These are phyloP conservation scores for Fusarium bactridioides DNA, from an alignment of 2,329 filamentous ascomycete species.

Conservation along the genomic window DNA sequence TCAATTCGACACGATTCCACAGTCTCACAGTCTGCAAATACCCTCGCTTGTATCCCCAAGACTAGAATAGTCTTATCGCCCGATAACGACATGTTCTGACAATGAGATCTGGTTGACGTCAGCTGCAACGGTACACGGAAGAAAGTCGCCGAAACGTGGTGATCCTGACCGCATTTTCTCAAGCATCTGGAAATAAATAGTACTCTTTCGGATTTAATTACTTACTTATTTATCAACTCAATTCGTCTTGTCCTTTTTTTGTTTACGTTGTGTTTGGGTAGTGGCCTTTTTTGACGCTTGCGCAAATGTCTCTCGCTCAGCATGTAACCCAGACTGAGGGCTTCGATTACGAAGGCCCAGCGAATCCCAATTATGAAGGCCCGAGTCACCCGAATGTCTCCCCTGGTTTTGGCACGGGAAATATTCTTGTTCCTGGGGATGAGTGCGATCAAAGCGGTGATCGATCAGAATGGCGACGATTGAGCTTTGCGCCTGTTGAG, in stretches of 20 bases:
- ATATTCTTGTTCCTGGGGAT: not conserved
- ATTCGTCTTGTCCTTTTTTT: not conserved
- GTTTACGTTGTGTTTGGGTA: not conserved
- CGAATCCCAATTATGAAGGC: constrained; percentile 29
- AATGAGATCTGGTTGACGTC: constrained; percentile 25
- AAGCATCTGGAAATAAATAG: not conserved
- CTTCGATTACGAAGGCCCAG: constrained; percentile 49
- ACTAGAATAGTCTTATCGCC: not conserved
- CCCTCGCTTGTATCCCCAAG: constrained; percentile 10
- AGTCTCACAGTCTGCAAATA: not conserved
- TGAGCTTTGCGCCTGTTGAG: constrained; percentile 42
- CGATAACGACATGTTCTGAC: not conserved
- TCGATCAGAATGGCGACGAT: constrained; percentile 37
- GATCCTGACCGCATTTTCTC: not conserved
- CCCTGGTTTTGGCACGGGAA: not conserved
- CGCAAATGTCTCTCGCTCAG: constrained; percentile 53
- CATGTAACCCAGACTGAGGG: constrained; percentile 53
- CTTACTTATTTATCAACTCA: too few relatives aligned
- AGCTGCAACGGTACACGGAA: not conserved
- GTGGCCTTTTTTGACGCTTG: not conserved
- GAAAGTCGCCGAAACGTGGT: constrained; percentile 12
- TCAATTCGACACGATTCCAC: not conserved
- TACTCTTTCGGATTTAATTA: not conserved
- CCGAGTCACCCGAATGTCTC: not conserved
- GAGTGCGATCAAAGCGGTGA: constrained; percentile 15